phyloP scores from a whole-genome alignment of 768 basidiomycete species.

The Hemileccinum rubropunctum region DNA sequence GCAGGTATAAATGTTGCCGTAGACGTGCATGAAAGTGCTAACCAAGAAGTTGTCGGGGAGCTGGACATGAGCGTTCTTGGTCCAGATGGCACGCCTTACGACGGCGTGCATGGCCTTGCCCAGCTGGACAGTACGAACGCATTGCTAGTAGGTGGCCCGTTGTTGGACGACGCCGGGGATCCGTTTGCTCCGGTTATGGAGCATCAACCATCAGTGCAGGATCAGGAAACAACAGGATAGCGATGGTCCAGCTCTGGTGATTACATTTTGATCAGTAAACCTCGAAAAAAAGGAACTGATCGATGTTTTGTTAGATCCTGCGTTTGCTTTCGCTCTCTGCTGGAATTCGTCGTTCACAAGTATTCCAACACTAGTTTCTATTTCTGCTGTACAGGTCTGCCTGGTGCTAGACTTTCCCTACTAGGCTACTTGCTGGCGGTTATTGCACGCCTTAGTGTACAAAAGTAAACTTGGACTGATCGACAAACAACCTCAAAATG shows the following conservation, averaged over 20 bases:
- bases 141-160: conserved; percentile 58
- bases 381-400: background rate
- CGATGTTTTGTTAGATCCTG: background rate
- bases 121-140: conserved; percentile 54
- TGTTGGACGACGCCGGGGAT: conserved; percentile 60
- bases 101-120: conserved; percentile 49
- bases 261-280: background rate
- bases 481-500: conserved; percentile 24
- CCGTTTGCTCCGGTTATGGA: conserved; percentile 47
- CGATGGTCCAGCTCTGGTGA: conserved; percentile 8
- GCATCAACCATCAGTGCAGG: conserved; percentile 10
- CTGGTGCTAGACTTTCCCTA: too few species aligned
- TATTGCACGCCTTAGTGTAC: background rate
- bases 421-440: too few species aligned
- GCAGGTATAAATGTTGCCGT: conserved; percentile 42
- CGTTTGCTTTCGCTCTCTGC: background rate
- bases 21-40: conserved; percentile 32
- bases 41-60: conserved; percentile 40
- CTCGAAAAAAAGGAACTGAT: conserved; percentile 3
- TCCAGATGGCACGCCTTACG: conserved; percentile 61
- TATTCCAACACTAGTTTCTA: background rate
- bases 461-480: background rate
- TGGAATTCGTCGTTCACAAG: background rate
- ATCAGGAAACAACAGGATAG: conserved; percentile 13
- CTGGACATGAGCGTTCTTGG: conserved; percentile 65